A percentile compares a stretch with the other conserved stretches of the same genome.
Conservation (phyloP, 2,329 filamentous ascomycete genomes). For the Didymella pomorum region DNA sequence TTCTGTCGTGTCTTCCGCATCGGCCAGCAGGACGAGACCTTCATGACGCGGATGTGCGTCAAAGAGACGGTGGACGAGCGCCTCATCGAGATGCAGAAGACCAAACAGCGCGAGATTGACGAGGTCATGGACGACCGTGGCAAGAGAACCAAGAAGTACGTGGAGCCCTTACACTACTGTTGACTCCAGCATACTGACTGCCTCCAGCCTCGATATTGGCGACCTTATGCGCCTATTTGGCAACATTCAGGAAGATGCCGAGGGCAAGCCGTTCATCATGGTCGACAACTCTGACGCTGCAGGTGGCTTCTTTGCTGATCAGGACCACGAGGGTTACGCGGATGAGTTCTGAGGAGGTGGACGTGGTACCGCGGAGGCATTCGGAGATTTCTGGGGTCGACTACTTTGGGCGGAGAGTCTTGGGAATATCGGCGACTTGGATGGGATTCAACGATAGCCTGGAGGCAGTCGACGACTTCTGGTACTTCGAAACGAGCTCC, state of each 20-base stretch:
- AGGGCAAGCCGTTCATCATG: slow-evolving; percentile 54
- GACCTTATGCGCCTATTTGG: slow-evolving; percentile 60
- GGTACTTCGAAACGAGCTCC: not conserved
- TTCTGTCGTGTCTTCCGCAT: slow-evolving; percentile 70
- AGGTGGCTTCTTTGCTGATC: slow-evolving; percentile 43
- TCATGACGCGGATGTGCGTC: slow-evolving; percentile 66
- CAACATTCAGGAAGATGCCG: slow-evolving; percentile 48
- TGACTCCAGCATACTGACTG: slow-evolving; percentile 11
- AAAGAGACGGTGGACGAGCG: slow-evolving; percentile 65
- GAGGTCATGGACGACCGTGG: slow-evolving; percentile 54
- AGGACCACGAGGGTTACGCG: slow-evolving; percentile 45
- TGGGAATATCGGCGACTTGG: not conserved
- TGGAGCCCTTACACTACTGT: not conserved
- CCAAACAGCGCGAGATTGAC: slow-evolving; percentile 60
- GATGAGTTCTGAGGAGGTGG: slow-evolving; percentile 33
- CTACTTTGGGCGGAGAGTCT: too few relatives aligned
- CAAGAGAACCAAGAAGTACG: slow-evolving; percentile 40
- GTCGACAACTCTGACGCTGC: slow-evolving; percentile 44
- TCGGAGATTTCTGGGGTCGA: not conserved
- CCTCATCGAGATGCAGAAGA: slow-evolving; percentile 63
- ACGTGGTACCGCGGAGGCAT: not conserved
- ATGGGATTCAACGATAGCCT: not conserved
- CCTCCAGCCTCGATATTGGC: slow-evolving; percentile 40
- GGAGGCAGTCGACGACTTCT: not conserved
- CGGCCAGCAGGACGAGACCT: slow-evolving; percentile 68